Evolutionary conservation across 2,329 filamentous ascomycete species (phyloP), one percentile per base, ranked within the genome.

Genomic region (Aspergillus neotritici): DNA sequence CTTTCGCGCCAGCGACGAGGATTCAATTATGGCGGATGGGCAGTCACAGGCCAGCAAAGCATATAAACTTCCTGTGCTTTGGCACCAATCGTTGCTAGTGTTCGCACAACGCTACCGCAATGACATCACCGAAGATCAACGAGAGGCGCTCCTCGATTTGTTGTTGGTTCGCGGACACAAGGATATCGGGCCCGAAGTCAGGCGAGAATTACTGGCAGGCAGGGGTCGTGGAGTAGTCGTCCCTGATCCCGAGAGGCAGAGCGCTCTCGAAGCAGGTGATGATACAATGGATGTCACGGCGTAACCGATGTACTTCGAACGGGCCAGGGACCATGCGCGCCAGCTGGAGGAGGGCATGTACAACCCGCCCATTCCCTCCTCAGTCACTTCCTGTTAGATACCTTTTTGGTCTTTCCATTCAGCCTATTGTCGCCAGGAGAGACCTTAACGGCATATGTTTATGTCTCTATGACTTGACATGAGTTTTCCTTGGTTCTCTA

Each of bases 71-170:
- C 93, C 94, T 0, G 89, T 98, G 6, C 82, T 98, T 43, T 98
- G 91, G 89, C 93, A 98, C 66, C 91, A 97, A 70, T 89, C 86
- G 56, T 73, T 98, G 25, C 71, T 98, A 42, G 85, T 87, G 2
- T 98, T 98, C 69, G 89, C 93, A 17, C 86, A 96, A 69, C 78
- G 91, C 44, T 98, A 97, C 70, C 83, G 89, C 60, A 94, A 96
- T 55, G 91, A 97, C 65, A 91, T 96, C 55, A 95, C 89, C 2
- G 90, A 96, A 65, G 90, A 96, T 55, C 90, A 95, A 72, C 77
- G 90, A 55, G 91, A 98, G 69, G 87, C 89, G 1, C 70, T 98
- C 39, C 72, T 98, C 5, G 93, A 98, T 69, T 69, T 98, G 47
- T 72, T 98, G 13, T 73, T 95, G 34, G 83, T 82, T 4, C 82